phyloP scores from a whole-genome alignment of 306 rosid species.

The Urtica urens region DNA sequence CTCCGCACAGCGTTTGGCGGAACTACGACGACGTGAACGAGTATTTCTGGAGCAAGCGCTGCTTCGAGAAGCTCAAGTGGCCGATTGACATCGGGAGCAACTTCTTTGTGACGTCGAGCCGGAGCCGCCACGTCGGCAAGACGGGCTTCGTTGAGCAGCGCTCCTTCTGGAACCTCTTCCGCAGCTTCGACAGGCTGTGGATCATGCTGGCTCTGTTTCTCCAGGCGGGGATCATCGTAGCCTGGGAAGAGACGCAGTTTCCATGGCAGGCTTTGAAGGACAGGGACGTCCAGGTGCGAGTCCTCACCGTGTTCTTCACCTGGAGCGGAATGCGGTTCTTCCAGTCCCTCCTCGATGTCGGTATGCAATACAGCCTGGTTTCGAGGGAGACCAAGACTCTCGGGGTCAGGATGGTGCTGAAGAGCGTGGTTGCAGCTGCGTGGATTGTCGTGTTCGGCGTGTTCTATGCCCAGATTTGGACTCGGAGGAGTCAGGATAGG shows the following conservation, averaged over 20 bases:
- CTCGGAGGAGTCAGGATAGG: conserved; percentile 47
- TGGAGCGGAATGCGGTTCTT: conserved; percentile 79
- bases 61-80: conserved; percentile 88
- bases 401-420: conserved; percentile 73
- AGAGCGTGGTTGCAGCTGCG: conserved; percentile 51
- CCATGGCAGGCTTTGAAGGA: conserved; percentile 61
- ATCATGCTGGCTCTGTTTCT: conserved; percentile 69
- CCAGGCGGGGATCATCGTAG: conserved; percentile 80
- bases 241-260: conserved; percentile 50
- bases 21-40: conserved; percentile 91
- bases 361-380: conserved; percentile 71
- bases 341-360: conserved; percentile 65
- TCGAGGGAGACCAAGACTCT: conserved; percentile 69
- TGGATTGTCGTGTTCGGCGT: conserved; percentile 70
- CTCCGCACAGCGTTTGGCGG: conserved; percentile 82
- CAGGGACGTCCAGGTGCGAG: conserved; percentile 48
- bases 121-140: conserved; percentile 69
- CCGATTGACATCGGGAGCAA: conserved; percentile 68
- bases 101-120: conserved; percentile 46
- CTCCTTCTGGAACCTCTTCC: conserved; percentile 75
- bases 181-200: conserved; percentile 92
- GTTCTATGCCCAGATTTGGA: conserved; percentile 68
- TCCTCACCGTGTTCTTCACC: conserved; percentile 61
- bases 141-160: conserved; percentile 97
- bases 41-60: conserved; percentile 81